Evolutionary conservation across 2,329 filamentous ascomycete species (phyloP), one percentile per base, ranked within the genome.

Genomic region (Stemphylium beticola): DNA sequence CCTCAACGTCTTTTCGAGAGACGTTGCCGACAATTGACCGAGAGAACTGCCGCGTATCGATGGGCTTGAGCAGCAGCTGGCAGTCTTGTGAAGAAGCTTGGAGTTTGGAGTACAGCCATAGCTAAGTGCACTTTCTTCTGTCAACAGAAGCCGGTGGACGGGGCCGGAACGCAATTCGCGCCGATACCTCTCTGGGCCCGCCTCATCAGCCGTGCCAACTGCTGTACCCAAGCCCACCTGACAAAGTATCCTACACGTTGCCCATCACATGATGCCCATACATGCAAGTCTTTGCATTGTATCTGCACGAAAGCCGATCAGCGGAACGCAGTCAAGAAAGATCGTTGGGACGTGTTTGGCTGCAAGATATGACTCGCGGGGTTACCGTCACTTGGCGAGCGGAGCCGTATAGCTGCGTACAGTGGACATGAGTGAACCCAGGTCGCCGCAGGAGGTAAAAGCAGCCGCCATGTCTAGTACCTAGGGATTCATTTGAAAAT

Each of bases 241-340:
- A 53, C 53, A 24, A 48, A 46, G 32, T 5, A 32, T 31, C 2
- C 49, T 57, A 47, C 53, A 49, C 31, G 46, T 38, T 48, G 40
- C 44, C 34, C 15, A 52, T 60, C 59, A 55, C 57, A 60, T 57
- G 59, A 59, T 49, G 56, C 18, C 33, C 29, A n/a, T 44, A 24
- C n/a, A 41, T 52, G 41, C 46, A 40, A 24, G 15, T 40, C 32
- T 15, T 40, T 49, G 53, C 53, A 53, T 26, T 38, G 33, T 39
- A 33, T 32, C 44, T 46, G 39, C 49, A 53, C 38, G 29, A 38
- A 52, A 49, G 40, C 38, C 36, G 41, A 49, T 41, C 54, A 36
- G 38, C 57, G 20, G 40, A 36, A 22, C 17, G 20, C 49, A 38
- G 54, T 55, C 47, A 60, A 47, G 47, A 41, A 31, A 34, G 41